A percentile compares a stretch with the other conserved stretches of the same genome.
These are phyloP conservation scores for Candida buenavistaensis DNA, from an alignment of 1,139 yeast species.

Conservation along the genomic window DNA sequence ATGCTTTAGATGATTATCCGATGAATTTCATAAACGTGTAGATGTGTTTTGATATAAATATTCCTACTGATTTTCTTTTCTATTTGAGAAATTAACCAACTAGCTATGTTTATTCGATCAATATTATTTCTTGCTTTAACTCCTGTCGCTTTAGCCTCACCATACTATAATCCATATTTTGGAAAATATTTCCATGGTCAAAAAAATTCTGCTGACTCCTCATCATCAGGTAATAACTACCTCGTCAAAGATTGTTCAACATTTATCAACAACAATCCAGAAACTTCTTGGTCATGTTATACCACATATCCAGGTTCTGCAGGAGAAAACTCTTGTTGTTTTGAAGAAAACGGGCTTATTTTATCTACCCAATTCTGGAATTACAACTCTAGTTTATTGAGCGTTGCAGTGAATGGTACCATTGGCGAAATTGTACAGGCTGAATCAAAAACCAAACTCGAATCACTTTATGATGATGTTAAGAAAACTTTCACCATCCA, in stretches of 20 bases:
- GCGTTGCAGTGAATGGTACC: constrained; percentile 19
- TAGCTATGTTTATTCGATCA: constrained; percentile 3
- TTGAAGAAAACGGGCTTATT: constrained; percentile 35
- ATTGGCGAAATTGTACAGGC: constrained; percentile 15
- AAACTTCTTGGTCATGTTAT: constrained; percentile 26
- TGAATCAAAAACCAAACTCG: constrained; percentile 9
- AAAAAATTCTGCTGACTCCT: constrained; percentile 13
- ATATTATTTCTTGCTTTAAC: constrained; percentile 6
- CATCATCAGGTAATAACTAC: constrained; percentile 13
- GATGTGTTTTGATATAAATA: too few species aligned
- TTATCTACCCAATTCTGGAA: constrained; percentile 46
- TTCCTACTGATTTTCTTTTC: too few species aligned
- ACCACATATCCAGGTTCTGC: constrained; percentile 25
- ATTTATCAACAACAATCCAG: constrained; percentile 8
- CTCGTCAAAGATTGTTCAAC: constrained; percentile 14
- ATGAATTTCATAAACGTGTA: too few species aligned
- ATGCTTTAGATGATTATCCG: too few species aligned
- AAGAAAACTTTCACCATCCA: constrained; percentile 37
- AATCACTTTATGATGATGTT: constrained; percentile 13
- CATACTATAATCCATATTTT: constrained; percentile 13
- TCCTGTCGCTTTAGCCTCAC: constrained; percentile 8
- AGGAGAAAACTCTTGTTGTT: constrained; percentile 32
- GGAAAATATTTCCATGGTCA: constrained; percentile 15
- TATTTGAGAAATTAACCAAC: too few species aligned
- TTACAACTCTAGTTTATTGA: constrained; percentile 26